Evolutionary conservation across 257 asterid species (phyloP), one percentile per base, ranked within the genome.

Genomic region (Catharanthus roseus): DNA sequence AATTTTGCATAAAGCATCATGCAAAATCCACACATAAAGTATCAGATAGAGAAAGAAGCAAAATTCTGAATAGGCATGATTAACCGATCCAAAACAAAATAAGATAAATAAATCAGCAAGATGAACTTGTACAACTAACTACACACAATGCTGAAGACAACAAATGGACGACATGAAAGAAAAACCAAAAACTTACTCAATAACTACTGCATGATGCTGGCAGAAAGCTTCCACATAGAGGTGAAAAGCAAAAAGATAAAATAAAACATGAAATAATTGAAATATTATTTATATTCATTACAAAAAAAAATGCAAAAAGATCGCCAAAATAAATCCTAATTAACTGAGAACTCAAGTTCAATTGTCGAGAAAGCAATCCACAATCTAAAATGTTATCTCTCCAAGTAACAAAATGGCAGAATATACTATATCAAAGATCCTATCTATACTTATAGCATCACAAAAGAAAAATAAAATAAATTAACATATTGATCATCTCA

Each of bases 11-110:
- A 44, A 56, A 29, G 44, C 38, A 29, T 65, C 56, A 26, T 61
- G 18, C 67, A 31, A 24, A 21, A 64, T 24, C 44, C 36, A 39
- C 5, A 67, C 55, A 51, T 7, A 10, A 24, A 50, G 39, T 24
- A 24, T 49, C 69, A 50, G 24, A 44, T 18, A 21, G 50, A 60
- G n/a, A 24, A 65, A 45, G 34, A 10, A 47, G 54, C 3, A 6
- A n/a, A 70, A 28, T 28, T 2, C 18, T 10, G 44, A 28, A 31
- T 41, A 28, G 75, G 75, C 60, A 71, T 28, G 75, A 26, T 4
- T 6, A 33, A 49, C 70, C 51, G 34, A 44, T 36, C 47, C 62
- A 60, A 50, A 41, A 31, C 28, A 71, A 12, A 56, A 57, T 42
- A 4, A 23, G 12, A 31, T 12, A 15, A 42, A 10, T 42, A 42